Base-by-base conservation (phyloP, 2,329 filamentous ascomycete genomes). In the Daldinia eschscholtzii region DNA sequence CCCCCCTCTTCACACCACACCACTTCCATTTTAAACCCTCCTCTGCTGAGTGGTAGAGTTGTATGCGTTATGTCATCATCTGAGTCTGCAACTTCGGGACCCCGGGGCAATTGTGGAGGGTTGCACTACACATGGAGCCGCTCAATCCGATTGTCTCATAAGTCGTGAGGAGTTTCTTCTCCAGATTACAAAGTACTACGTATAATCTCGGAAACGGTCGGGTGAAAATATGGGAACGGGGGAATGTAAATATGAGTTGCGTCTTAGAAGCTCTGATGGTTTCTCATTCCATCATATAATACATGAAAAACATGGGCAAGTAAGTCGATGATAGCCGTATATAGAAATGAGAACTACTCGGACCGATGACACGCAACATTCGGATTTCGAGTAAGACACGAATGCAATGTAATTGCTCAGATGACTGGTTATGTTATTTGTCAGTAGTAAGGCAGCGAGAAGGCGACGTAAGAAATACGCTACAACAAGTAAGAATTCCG, bases 31-130 rank as follows among this genome's bases (percentile, higher is more conserved):
- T 42, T 15, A 39, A 35, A 3, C 20, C n/a, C 13, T 10, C 35
- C 13, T 35, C 33, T 62, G 41, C 33, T 62, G 41, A 60, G 48
- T 60, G 55, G 55, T 42, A 39, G 48, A 56, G 39, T 23, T 33
- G 6, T 56, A 65, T 62, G 57, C 55, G 48, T 18, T 26, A 71
- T 69, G 69, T 64, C 69, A 69, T 71, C 69, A 64, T 67, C 53
- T 60, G 57, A 60, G 61, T 58, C 55, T 65, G 53, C 67, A 62
- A 53, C 64, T 64, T 64, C 60, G 63, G 57, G 46, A 61, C 26
- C 68, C 53, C 57, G 65, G 52, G 28, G 23, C 35, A 35, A n/a
- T 42, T 63, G 57, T 62, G 68, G 65, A 61, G 65, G 62, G 68
- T 68, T 46, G 57, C 60, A 66, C 42, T 61, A 50, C 39, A 46